Conservation (phyloP, 768 basidiomycete genomes). For the Harrya chromipes region DNA sequence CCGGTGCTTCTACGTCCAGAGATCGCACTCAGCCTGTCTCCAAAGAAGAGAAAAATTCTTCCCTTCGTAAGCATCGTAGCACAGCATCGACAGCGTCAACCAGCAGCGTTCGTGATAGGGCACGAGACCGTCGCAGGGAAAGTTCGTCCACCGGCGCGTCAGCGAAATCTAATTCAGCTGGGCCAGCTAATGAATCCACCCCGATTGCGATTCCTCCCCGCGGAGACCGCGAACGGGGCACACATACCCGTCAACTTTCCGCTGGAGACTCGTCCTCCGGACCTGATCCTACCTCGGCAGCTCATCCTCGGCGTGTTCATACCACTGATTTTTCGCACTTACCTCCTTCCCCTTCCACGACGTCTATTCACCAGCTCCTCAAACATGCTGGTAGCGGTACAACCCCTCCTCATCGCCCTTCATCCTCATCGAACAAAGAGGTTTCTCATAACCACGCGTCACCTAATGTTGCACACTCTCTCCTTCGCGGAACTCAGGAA, state of each 20-base stretch:
- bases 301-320: conserved; percentile 56
- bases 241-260: conserved; percentile 66
- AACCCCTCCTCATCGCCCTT: conserved; percentile 32
- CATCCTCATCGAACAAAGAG: conserved; percentile 40
- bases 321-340: conserved; percentile 84
- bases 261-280: conserved; percentile 65
- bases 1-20: conserved; percentile 29
- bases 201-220: conserved; percentile 24
- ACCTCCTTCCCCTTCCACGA: conserved; percentile 88
- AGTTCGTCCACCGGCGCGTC: conserved; percentile 41
- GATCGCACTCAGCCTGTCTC: conserved; percentile 22
- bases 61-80: conserved; percentile 67
- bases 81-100: conserved; percentile 53
- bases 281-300: conserved; percentile 42
- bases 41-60: conserved; percentile 50
- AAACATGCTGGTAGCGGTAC: conserved; percentile 47
- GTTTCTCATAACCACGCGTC: conserved; percentile 40
- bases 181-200: conserved; percentile 15
- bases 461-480: conserved; percentile 76
- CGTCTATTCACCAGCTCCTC: conserved; percentile 82
- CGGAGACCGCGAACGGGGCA: conserved; percentile 32
- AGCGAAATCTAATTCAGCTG: conserved; percentile 26
- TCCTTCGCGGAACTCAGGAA: conserved; percentile 83
- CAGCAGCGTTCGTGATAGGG: conserved; percentile 38
- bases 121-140: conserved; percentile 55